Evolutionary conservation across 139 green algal species (phyloP), one percentile per base, ranked within the genome.

Genomic region (Ulvella scutata): DNA sequence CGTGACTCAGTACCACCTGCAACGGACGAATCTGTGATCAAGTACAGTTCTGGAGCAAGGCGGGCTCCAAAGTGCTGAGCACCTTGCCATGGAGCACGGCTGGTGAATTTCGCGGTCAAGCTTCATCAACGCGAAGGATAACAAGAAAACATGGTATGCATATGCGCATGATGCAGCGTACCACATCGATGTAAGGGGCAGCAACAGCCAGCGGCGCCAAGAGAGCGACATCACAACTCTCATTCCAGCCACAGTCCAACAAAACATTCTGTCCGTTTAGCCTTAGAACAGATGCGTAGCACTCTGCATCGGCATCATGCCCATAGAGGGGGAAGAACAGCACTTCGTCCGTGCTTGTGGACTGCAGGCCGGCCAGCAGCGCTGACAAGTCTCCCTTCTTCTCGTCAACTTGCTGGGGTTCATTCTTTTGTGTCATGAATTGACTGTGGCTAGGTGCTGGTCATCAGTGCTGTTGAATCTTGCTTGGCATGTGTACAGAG

Each of bases 321-420:
- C 51, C 51, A 23, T 67, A 67, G 13, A 67, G 51, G n/a, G 51
- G 51, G 51, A 67, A 67, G 51, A 67, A 67, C 13, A 67, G 51
- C 51, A 67, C 51, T n/a, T 67, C 51, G 51, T 67, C 33, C n/a
- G n/a, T 31, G 51, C 33, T 26, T 29, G n/a, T n/a, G 4, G 10
- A 34, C 51, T 3, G 51, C 10, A 67, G 51, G 7, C n/a, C 51
- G n/a, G 31, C 13, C 51, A 67, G 17, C 51, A 67, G 31, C 7
- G 51, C 51, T 67, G 51, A 10, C 31, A 26, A 26, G n/a, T n/a
- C 6, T 29, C 6, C 10, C 9, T 9, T 10, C 51, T 67, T 67
- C 9, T 31, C 17, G 10, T 67, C 51, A 10, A 31, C 51, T 36
- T 67, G 51, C 13, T 67, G 13, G 17, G 13, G n/a, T 31, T 10